Conservation (phyloP, 1,284 basidiomycete species). For the Moesziomyces sp. region DNA sequence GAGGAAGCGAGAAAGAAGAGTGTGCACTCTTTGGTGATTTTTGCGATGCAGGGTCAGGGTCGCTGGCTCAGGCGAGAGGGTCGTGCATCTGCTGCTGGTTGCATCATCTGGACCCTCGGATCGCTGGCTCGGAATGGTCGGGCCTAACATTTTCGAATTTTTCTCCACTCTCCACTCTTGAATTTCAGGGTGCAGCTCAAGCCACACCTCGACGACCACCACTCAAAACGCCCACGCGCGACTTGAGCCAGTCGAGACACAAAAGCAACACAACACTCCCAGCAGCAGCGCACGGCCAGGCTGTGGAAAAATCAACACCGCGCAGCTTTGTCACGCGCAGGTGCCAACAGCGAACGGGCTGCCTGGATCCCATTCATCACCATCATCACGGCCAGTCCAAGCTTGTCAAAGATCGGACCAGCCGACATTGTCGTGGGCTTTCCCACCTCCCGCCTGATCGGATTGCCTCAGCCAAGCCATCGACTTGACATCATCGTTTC, state of each 20-base stretch:
- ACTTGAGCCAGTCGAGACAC: background rate
- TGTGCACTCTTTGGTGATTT: background rate
- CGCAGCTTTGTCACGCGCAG: background rate
- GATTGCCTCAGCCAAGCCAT: background rate
- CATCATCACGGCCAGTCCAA: background rate
- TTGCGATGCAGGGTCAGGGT: background rate
- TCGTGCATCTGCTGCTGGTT: background rate
- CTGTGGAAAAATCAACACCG: background rate
- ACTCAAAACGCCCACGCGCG: no score
- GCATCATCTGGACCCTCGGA: slow-evolving; percentile 15
- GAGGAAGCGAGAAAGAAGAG: no score
- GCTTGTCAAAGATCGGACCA: background rate
- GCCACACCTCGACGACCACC: background rate
- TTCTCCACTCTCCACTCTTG: background rate
- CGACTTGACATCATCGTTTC: background rate
- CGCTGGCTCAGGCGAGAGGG: background rate
- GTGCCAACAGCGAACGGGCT: background rate
- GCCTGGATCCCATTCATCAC: background rate
- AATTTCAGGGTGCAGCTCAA: background rate
- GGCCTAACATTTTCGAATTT: background rate
- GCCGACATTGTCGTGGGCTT: background rate
- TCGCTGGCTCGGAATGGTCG: background rate
- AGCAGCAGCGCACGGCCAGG: background rate
- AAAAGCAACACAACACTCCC: background rate
- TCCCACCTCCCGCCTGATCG: background rate